Percentiles rank a stretch among this genome's conserved stretches.
phyloP scores from a whole-genome alignment of 73 alveolate species.

The Paramecium caudatum region DNA sequence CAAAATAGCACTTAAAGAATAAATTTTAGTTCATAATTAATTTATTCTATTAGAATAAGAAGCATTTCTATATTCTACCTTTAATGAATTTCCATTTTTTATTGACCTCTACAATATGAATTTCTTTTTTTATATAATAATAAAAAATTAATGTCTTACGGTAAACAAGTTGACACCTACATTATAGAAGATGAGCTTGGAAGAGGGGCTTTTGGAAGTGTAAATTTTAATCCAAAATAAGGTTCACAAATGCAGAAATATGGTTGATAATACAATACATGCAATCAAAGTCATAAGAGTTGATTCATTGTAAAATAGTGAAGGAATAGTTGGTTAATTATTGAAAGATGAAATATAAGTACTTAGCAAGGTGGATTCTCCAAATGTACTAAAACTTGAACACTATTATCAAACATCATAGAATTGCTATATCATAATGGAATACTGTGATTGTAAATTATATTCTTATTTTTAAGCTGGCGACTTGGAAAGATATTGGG shows the following conservation, averaged over 20 bases:
- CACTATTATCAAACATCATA: neutral
- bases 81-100: too few relatives aligned
- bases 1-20: too few relatives aligned
- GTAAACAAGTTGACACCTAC: neutral
- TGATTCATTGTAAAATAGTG: slow-evolving; percentile 5
- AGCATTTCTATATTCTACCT: too few relatives aligned
- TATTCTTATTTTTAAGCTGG: neutral
- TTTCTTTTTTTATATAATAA: too few relatives aligned
- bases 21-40: too few relatives aligned
- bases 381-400: neutral
- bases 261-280: neutral
- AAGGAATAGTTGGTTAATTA: slow-evolving; percentile 21
- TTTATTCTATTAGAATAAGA: too few relatives aligned
- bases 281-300: neutral
- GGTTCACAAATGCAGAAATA: slow-evolving; percentile 10
- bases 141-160: too few relatives aligned
- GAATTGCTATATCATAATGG: neutral
- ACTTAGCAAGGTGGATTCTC: neutral
- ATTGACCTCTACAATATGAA: too few relatives aligned
- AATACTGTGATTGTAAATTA: slow-evolving; percentile 13
- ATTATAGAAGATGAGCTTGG: neutral
- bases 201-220: slow-evolving; percentile 20
- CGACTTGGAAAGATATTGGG: neutral
- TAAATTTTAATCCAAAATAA: neutral
- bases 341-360: slow-evolving; percentile 4